Evolutionary conservation across 768 basidiomycete species (phyloP).

Genomic region (Auriscalpium microsporum): DNA sequence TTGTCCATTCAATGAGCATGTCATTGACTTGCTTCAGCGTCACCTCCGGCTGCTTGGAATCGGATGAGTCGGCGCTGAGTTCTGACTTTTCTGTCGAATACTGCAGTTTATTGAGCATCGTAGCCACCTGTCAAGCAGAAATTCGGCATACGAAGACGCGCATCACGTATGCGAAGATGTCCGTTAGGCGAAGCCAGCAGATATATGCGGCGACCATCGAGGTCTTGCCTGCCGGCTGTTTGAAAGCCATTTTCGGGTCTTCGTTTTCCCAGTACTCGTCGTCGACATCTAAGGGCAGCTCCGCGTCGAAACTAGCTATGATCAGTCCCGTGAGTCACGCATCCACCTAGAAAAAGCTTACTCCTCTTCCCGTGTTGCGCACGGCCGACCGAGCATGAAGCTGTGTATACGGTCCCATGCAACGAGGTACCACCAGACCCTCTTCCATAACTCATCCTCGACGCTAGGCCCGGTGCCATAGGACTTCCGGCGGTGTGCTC

Average conservation of each 20-base stretch:
- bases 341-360: conserved; percentile 23
- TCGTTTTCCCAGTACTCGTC: conserved; percentile 47
- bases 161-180: conserved; percentile 36
- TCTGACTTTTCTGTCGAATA: conserved; percentile 32
- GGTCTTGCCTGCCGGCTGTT: conserved; percentile 38
- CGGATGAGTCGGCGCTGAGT: conserved; percentile 17
- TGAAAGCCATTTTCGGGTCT: conserved; percentile 32
- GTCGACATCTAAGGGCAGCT: conserved; percentile 44
- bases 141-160: conserved; percentile 32
- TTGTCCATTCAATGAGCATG: conserved; percentile 30
- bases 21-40: conserved; percentile 38
- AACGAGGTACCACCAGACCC: conserved; percentile 49
- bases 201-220: conserved; percentile 33
- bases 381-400: conserved; percentile 46
- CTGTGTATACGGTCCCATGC: conserved; percentile 51
- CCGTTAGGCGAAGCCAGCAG: conserved; percentile 35
- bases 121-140: not conserved
- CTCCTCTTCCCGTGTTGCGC: conserved; percentile 59
- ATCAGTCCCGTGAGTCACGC: not conserved
- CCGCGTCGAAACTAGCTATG: conserved; percentile 35
- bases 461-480: conserved; percentile 22
- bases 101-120: conserved; percentile 8
- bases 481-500: conserved; percentile 35
- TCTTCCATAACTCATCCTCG: conserved; percentile 44
- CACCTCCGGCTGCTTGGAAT: conserved; percentile 20